Evolutionary conservation across 345 rosid species (phyloP).

Genomic region (Reutealis trisperma): DNA sequence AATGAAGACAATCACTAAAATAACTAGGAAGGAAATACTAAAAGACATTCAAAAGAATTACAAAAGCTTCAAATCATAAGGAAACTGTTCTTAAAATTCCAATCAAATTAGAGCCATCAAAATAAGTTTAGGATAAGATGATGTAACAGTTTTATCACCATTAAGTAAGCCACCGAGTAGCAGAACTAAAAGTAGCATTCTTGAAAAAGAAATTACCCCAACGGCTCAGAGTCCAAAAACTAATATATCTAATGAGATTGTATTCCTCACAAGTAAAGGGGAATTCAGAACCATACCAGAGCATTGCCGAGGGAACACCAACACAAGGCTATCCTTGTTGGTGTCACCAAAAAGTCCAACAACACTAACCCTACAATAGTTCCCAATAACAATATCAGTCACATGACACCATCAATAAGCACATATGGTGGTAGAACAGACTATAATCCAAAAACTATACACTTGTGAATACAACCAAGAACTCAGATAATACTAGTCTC

Average conservation of each 20-base stretch:
- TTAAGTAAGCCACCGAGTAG: background rate
- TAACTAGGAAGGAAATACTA: background rate
- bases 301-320: constrained; percentile 54
- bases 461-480: constrained; percentile 21
- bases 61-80: background rate
- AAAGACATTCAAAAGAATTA: background rate
- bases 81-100: no score
- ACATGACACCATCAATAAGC: constrained; percentile 28
- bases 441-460: constrained; percentile 25
- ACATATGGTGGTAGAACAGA: constrained; percentile 25
- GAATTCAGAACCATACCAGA: constrained; percentile 58
- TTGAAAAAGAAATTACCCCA: constrained; percentile 12
- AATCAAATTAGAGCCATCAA: background rate
- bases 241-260: constrained; percentile 19
- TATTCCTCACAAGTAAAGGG: constrained; percentile 25
- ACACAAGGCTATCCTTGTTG: constrained; percentile 56
- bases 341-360: constrained; percentile 50
- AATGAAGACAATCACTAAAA: no score
- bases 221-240: background rate
- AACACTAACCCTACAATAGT: constrained; percentile 68
- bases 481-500: constrained; percentile 11
- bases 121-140: background rate
- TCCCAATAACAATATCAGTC: constrained; percentile 48
- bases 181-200: background rate
- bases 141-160: background rate